Evolutionary conservation across 208 protist genomes (phyloP), one percentile per base, ranked within the genome.

Genomic region (Jaenimonas drosophilae): DNA sequence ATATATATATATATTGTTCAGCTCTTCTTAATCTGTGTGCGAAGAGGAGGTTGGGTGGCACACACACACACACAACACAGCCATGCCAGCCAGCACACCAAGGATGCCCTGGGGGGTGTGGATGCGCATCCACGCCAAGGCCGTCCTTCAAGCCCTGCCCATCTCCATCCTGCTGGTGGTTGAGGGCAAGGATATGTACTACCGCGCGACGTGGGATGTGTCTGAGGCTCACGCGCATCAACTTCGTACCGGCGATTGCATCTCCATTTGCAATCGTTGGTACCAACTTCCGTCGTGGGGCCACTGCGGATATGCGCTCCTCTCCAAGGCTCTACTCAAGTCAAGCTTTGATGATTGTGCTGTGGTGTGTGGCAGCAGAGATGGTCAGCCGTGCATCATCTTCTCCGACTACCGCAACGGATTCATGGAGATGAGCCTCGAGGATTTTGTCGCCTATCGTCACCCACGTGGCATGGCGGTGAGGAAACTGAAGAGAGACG

Each of bases 211-310:
- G 25, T 90, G 85, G 81, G 49, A 83, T 6, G 67, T 88, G 2
- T 51, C 54, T 30, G 45, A 64, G 4, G 33, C 88, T 17, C 58
- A 53, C 5, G 70, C 76, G 0, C 46, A 36, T 21, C 56, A 65
- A 25, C 87, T 90, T 36, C 34, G 56, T 14, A 78, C 76, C 21
- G 85, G 85, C 6, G 85, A 94, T 60, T 75, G 90, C n/a, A 39
- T 94, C 28, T 57, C 68, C 23, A 59, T 94, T 34, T 83, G 77
- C 62, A 94, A 94, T 42, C 76, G 85, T 3, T 94, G 85, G 81
- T 91, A 91, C 70, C 83, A 74, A 23, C 65, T 94, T 32, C 80
- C 85, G 7, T 72, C 77, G 19, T 88, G 68, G 70, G 32, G 54
- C 29, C 85, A 94, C 31, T 48, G 69, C 25, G 12, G 76, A 27